Base-by-base conservation (phyloP, 768 basidiomycete species). In the Suillus occidentalis region DNA sequence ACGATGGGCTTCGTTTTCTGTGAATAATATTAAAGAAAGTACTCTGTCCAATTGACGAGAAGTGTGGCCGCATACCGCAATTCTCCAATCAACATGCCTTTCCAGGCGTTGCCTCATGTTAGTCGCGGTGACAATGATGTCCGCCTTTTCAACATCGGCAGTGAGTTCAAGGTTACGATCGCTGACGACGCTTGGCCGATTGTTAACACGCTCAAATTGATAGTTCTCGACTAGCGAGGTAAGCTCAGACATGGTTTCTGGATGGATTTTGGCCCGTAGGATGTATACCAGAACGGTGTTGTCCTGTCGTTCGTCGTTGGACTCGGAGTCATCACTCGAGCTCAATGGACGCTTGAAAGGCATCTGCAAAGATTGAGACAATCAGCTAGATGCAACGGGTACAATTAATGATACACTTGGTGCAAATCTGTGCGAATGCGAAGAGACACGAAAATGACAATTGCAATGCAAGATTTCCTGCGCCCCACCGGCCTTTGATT, bases 1-100 rank as follows among this genome's bases (percentile, higher is more conserved):
- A 94, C 90, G 28, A 92, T 82, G 0, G 83, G 79, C 69, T 89
- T 92, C 40, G 80, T 79, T 78, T 82, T 84, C 89, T 91, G 69
- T n/a, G 6, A 49, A 36, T 53, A 42, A 37, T 42, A 63, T 65
- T 60, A 53, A 69, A 60, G 20, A 55, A 42, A n/a, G 53, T 36
- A 36, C 31, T 13, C 40, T 47, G 53, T 63, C 14, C 16, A 36
- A 53, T 16, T 9, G 22, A 28, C 31, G n/a, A 59, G 52, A 16
- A 9, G 59, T 20, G 40, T 55, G 12, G 12, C 1, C 12, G 80
- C 89, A 72, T 72, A 92, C 91, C 34, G 89, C 88, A 40, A 87
- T 68, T 2, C 80, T 76, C 89, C 89, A 89, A 37, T 81, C 70
- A 16, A 94, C 61, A 74, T 93, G 91, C 58, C 91, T 80, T 74